A percentile compares a stretch with the other conserved stretches of the same genome.
Conservation (phyloP, 768 basidiomycete species). For the Lactarius evosmus region DNA sequence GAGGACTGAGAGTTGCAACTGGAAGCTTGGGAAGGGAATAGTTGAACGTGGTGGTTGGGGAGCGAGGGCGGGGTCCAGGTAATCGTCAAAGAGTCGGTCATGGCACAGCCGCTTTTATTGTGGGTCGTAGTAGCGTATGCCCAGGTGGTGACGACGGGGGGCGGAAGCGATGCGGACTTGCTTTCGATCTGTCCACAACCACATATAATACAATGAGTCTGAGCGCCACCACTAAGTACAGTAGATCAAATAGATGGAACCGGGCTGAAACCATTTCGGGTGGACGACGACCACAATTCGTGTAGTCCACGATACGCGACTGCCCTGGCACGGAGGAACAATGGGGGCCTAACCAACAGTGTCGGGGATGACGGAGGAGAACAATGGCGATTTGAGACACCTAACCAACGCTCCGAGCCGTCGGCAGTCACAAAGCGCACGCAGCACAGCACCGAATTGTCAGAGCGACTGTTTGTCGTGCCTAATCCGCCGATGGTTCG, state of each 20-base stretch:
- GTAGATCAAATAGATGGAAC: not conserved
- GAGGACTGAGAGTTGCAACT: not conserved
- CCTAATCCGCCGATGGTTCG: not conserved
- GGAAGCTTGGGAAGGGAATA: not conserved
- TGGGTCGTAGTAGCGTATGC: not conserved
- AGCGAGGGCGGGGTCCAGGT: not conserved
- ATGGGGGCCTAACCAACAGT: not conserved
- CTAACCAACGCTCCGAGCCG: not conserved
- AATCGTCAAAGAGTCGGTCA: not conserved
- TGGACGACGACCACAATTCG: constrained; percentile 3
- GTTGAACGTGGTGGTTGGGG: constrained; percentile 1
- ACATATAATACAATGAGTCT: constrained; percentile 14
- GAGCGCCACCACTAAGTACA: constrained; percentile 2
- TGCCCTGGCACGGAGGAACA: not conserved
- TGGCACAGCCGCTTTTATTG: constrained; percentile 4
- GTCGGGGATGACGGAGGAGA: constrained; percentile 6
- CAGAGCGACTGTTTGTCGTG: not conserved
- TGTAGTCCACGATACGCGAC: not conserved
- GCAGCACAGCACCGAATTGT: not conserved
- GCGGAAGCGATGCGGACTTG: constrained; percentile 7
- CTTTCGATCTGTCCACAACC: constrained; percentile 6
- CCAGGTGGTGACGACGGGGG: not conserved
- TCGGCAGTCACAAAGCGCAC: not conserved
- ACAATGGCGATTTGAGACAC: constrained; percentile 6
- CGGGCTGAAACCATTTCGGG: not conserved